phyloP scores from a whole-genome alignment of 345 rosid genomes.

The Limnanthes douglasii region DNA sequence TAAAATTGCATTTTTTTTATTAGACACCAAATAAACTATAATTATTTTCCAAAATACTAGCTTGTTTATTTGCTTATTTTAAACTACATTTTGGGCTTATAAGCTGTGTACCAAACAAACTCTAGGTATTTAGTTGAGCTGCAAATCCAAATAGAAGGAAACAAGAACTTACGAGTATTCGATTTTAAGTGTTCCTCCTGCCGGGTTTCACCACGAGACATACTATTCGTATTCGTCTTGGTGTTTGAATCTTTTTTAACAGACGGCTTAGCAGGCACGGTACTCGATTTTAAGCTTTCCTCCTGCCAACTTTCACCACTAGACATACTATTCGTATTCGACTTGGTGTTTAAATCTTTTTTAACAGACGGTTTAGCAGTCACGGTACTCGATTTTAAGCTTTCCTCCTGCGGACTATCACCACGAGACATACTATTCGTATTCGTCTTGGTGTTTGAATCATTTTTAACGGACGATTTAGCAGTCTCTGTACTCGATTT shows the following conservation, averaged over 20 bases:
- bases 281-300: conserved; percentile 19
- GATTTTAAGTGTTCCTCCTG: conserved; percentile 24
- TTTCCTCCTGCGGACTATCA: conserved; percentile 22
- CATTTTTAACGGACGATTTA: conserved; percentile 12
- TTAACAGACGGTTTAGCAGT: conserved; percentile 12
- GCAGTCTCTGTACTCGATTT: conserved; percentile 17
- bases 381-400: conserved; percentile 20
- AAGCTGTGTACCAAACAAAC: too few species aligned
- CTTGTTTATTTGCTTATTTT: too few species aligned
- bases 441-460: conserved; percentile 5
- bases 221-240: conserved; percentile 5
- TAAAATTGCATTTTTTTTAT: too few species aligned
- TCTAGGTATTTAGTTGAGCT: too few species aligned
- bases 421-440: conserved; percentile 8
- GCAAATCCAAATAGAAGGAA: too few species aligned
- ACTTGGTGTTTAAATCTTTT: conserved; percentile 9
- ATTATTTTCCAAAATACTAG: too few species aligned
- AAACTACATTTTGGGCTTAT: too few species aligned
- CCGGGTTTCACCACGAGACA: conserved; percentile 15
- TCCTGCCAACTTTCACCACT: conserved; percentile 19
- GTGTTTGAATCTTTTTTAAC: conserved; percentile 12
- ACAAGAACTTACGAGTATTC: conserved; percentile 26
- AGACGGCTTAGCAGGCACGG: conserved; percentile 13
- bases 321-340: conserved; percentile 7
- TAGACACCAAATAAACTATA: too few species aligned